Percentiles rank a stretch among this genome's conserved stretches.
Conservation (phyloP, 305 asterid genomes). For the Galium porrigens region DNA sequence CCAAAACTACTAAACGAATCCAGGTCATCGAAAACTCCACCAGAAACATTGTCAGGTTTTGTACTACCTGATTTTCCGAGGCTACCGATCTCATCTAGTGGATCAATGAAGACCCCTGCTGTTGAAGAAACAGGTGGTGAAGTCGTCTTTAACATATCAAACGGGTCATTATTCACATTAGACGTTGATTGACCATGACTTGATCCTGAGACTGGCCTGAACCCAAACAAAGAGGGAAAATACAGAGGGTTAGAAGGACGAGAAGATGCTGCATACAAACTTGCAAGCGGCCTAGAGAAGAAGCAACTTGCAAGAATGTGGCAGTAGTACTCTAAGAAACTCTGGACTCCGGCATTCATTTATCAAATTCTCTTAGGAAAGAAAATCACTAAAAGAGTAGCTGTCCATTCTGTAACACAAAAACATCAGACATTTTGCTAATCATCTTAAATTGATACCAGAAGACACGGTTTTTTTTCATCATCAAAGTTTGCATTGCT, state of each 20-base stretch:
- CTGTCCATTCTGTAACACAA: background rate
- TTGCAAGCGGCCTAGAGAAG: background rate
- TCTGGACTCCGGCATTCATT: background rate
- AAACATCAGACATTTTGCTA: background rate
- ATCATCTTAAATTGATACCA: background rate
- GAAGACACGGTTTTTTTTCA: background rate
- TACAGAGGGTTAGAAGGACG: constrained; percentile 8
- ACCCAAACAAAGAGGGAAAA: constrained; percentile 15
- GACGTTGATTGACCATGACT: constrained; percentile 36
- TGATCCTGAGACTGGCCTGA: constrained; percentile 59
- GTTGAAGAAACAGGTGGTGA: constrained; percentile 38
- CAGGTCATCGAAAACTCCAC: constrained; percentile 60
- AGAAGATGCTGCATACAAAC: background rate
- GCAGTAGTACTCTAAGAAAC: background rate
- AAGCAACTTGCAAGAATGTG: background rate
- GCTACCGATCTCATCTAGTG: constrained; percentile 50
- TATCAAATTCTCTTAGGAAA: background rate
- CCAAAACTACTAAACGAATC: constrained; percentile 54
- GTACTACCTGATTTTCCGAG: constrained; percentile 42
- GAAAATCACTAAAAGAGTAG: background rate
- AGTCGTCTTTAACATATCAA: constrained; percentile 48
- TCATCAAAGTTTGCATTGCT: background rate
- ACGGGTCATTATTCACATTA: constrained; percentile 48
- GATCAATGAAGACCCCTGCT: constrained; percentile 37
- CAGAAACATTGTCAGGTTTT: constrained; percentile 37